Evolutionary conservation across 495 filamentous ascomycete species (phyloP).

Genomic region (Aspergillus hancockii): DNA sequence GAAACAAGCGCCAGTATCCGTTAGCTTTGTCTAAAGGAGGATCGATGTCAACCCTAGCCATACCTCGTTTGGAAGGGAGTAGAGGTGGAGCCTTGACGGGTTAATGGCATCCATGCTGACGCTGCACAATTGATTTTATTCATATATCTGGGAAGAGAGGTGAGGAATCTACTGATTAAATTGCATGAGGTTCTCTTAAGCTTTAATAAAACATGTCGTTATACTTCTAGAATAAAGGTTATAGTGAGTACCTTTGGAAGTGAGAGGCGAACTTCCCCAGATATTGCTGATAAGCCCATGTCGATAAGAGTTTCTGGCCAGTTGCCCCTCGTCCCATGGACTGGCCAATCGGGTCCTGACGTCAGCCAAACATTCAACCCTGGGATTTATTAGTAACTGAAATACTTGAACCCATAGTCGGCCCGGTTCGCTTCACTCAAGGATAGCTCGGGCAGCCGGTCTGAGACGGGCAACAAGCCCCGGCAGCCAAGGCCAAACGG

Average conservation of each 20-base stretch:
- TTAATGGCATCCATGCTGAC: conserved; percentile 9
- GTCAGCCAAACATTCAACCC: background rate
- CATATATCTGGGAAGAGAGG: too few species aligned
- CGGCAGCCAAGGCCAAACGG: background rate
- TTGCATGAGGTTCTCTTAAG: background rate
- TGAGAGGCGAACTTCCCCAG: background rate
- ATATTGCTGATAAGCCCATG: conserved; percentile 1
- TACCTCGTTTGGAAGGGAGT: conserved; percentile 55
- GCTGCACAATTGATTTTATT: background rate
- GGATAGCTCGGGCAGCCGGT: conserved; percentile 5
- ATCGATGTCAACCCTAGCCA: background rate
- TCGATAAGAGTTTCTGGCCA: background rate
- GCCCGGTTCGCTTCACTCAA: background rate
- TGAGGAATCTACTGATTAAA: too few species aligned
- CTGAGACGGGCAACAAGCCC: background rate
- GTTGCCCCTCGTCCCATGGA: background rate
- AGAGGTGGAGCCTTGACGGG: conserved; percentile 24
- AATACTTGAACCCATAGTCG: background rate
- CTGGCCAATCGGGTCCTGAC: background rate
- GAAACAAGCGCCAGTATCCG: background rate
- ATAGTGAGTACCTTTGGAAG: background rate
- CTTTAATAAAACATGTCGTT: background rate
- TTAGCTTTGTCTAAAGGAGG: background rate
- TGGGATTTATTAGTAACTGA: background rate
- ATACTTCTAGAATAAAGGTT: background rate